Evolutionary conservation across 2,329 filamentous ascomycete genomes (phyloP).

Genomic region (Microsporum audouinii): DNA sequence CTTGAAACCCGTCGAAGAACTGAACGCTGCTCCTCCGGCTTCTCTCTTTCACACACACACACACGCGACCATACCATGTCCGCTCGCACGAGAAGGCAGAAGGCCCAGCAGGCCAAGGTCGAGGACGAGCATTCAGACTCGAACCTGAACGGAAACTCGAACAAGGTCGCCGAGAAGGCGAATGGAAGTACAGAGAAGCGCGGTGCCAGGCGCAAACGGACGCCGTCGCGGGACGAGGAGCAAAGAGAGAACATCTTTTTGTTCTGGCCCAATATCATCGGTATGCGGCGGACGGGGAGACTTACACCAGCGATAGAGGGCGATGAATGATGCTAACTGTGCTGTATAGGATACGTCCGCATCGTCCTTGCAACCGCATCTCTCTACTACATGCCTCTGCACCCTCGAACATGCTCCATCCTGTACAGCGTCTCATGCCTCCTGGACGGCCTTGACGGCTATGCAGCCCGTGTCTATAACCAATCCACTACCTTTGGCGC

Average conservation of each 20-base stretch:
- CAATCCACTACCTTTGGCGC: slow-evolving; percentile 94
- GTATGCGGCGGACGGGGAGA: slow-evolving; percentile 32
- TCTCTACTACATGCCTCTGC: slow-evolving; percentile 97
- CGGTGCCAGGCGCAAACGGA: slow-evolving; percentile 1
- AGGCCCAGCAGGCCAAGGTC: slow-evolving; percentile 15
- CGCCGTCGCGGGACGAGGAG: slow-evolving; percentile 4
- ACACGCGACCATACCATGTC: slow-evolving; percentile 4
- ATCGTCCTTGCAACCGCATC: slow-evolving; percentile 77
- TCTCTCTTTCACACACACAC: not conserved
- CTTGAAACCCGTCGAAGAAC: not conserved
- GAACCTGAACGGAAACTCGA: slow-evolving; percentile 21
- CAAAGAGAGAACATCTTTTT: slow-evolving; percentile 64
- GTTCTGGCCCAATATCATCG: slow-evolving; percentile 72
- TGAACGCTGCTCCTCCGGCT: not conserved
- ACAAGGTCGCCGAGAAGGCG: slow-evolving; percentile 12
- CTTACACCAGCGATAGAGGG: too few species aligned
- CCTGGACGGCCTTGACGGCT: slow-evolving; percentile 87
- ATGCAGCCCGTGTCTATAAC: slow-evolving; percentile 74
- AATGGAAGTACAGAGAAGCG: slow-evolving; percentile 3
- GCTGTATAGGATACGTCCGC: slow-evolving; percentile 55
- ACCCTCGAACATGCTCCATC: slow-evolving; percentile 86
- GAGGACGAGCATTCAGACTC: slow-evolving; percentile 6
- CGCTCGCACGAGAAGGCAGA: slow-evolving; percentile 29
- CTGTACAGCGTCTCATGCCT: slow-evolving; percentile 84
- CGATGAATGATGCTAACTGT: not conserved